Conservation (phyloP, 208 protist genomes). For the Leishmania tarentolae region DNA sequence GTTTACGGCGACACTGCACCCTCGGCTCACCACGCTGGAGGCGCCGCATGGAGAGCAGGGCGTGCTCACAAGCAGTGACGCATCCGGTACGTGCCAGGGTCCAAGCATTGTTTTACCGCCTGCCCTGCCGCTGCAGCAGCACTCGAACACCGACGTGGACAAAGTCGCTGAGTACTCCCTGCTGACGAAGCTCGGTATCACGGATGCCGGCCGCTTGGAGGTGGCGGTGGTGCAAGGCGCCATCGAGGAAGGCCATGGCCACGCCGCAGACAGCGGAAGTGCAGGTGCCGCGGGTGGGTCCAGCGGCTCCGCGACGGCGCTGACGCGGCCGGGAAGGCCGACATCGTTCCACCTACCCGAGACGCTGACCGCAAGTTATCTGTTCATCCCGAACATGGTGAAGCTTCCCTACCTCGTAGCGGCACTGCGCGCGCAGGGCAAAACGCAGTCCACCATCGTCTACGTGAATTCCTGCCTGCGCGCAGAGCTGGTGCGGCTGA, state of each 20-base stretch:
- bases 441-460: conserved; percentile 79
- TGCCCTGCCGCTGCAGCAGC: not conserved
- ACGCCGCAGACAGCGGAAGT: not conserved
- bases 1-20: conserved; percentile 81
- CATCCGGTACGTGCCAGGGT: not conserved
- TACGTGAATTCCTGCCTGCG: conserved; percentile 87
- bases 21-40: conserved; percentile 43
- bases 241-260: conserved; percentile 4
- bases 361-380: conserved; percentile 60
- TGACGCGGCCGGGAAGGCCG: not conserved
- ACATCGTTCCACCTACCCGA: conserved; percentile 34
- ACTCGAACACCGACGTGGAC: conserved; percentile 1
- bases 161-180: conserved; percentile 5
- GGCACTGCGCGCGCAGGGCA: conserved; percentile 53
- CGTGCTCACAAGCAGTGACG: not conserved
- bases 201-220: conserved; percentile 18
- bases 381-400: conserved; percentile 86
- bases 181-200: conserved; percentile 50
- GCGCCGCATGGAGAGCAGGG: not conserved
- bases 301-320: not conserved
- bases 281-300: not conserved
- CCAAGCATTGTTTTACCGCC: not conserved
- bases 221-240: conserved; percentile 30
- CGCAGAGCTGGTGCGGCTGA: conserved; percentile 84
- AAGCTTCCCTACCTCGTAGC: conserved; percentile 84